Evolutionary conservation across 2,329 filamentous ascomycete genomes (phyloP).

Genomic region (Ophiostoma pallidulum): DNA sequence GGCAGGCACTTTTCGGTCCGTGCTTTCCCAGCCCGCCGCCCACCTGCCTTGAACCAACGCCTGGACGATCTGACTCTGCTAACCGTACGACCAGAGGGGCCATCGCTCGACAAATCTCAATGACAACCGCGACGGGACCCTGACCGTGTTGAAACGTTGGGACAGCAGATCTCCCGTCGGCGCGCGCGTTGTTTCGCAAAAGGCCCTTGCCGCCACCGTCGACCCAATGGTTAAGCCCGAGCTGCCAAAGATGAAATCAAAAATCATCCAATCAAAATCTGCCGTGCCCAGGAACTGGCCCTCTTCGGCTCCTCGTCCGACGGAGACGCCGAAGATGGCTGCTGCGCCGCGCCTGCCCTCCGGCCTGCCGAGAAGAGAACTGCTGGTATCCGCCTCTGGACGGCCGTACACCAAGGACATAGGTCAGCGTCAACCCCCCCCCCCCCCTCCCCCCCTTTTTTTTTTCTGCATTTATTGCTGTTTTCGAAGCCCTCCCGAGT

Average conservation of each 20-base stretch:
- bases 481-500: no score
- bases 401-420: neutral
- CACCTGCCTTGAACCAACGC: no score
- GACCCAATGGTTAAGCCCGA: neutral
- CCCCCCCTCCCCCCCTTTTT: no score
- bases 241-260: neutral
- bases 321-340: no score
- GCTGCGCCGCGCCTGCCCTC: no score
- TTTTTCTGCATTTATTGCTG: no score
- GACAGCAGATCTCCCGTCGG: neutral
- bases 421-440: no score
- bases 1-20: slow-evolving; percentile 11
- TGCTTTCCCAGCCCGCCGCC: no score
- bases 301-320: no score
- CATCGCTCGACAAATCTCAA: slow-evolving; percentile 6
- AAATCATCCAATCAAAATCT: neutral
- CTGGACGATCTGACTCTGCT: no score
- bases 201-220: neutral
- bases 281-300: no score
- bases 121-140: slow-evolving; percentile 13
- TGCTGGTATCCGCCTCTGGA: neutral
- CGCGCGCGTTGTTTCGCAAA: slow-evolving; percentile 9
- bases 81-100: neutral
- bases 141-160: neutral
- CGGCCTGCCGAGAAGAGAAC: neutral